These are phyloP conservation scores for Chaetothyriales sp. DNA, from an alignment of 2,329 filamentous ascomycete genomes.

Conservation along the genomic window DNA sequence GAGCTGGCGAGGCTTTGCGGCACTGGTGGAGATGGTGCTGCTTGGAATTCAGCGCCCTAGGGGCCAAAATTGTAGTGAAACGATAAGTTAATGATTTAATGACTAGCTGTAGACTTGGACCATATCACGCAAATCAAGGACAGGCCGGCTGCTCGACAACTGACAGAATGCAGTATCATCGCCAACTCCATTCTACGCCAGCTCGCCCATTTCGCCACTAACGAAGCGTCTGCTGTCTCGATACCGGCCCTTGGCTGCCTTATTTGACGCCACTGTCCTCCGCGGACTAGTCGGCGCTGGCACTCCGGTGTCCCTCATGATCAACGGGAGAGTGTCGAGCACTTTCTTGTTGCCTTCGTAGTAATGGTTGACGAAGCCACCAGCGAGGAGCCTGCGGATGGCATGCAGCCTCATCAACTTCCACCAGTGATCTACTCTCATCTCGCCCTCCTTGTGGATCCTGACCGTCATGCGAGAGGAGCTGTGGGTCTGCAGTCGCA, in stretches of 20 bases:
- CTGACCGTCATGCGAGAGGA: slow-evolving; percentile 49
- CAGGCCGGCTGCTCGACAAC: no score
- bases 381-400: slow-evolving; percentile 46
- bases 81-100: no score
- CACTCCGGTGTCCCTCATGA: slow-evolving; percentile 21
- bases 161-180: not conserved
- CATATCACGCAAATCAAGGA: no score
- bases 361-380: slow-evolving; percentile 51
- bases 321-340: slow-evolving; percentile 43
- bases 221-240: slow-evolving; percentile 14
- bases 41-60: no score
- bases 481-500: slow-evolving; percentile 53
- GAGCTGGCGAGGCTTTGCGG: no score
- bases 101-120: no score
- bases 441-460: slow-evolving; percentile 44
- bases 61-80: no score
- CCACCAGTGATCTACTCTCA: slow-evolving; percentile 61
- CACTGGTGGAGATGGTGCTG: no score
- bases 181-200: not conserved
- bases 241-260: slow-evolving; percentile 11
- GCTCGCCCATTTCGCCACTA: not conserved
- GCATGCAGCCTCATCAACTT: slow-evolving; percentile 52
- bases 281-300: slow-evolving; percentile 15
- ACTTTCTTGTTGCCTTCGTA: slow-evolving; percentile 46
- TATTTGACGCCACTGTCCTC: slow-evolving; percentile 6